Base-by-base conservation (phyloP, 2,329 filamentous ascomycete genomes). In the Alternaria gaisen region DNA sequence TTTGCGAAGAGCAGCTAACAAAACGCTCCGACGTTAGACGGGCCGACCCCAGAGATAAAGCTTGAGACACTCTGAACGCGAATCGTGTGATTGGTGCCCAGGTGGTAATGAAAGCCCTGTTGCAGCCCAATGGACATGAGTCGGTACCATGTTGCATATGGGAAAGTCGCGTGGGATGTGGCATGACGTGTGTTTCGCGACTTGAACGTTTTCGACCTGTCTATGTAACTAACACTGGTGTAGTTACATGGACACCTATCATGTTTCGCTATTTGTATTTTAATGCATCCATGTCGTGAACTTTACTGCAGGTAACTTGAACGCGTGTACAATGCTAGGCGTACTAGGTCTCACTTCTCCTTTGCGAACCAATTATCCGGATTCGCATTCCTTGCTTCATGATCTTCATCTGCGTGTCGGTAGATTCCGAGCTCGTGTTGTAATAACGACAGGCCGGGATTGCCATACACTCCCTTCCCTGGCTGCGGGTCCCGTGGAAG, bases 1-100 rank as follows among this genome's bases (percentile, higher is more conserved):
- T 57, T 52, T 53, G 58, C 58, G 58, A 57, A 55, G 51, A 47
- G 46, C 46, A 46, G 46, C 58, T 57, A 60, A 53, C 46, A 26
- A 56, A 60, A 60, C 58, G 58, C 53, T 57, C 58, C 53, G 58
- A 53, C 58, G 47, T 41, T 53, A 56, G 46, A 60, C 58, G 58
- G 58, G 58, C 58, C 58, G 58, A 60, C 53, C 58, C 53, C 58
- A 60, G 58, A 57, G 53, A 60, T 57, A 38, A 57, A 57, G 53
- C 58, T 51, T 52, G 47, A 57, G 58, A 46, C 40, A 47, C 26
- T 52, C 42, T 57, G 32, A 42, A 42, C 58, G 41, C 56, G 47
- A 57, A 60, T 56, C 47, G 58, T 57, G 41, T 50, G 48, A 60
- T 48, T 47, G 53, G 58, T 60, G 53, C 53, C 57, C 46, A 56